Evolutionary conservation across 2,329 filamentous ascomycete species (phyloP).

Genomic region (Trichoderma asperellum): DNA sequence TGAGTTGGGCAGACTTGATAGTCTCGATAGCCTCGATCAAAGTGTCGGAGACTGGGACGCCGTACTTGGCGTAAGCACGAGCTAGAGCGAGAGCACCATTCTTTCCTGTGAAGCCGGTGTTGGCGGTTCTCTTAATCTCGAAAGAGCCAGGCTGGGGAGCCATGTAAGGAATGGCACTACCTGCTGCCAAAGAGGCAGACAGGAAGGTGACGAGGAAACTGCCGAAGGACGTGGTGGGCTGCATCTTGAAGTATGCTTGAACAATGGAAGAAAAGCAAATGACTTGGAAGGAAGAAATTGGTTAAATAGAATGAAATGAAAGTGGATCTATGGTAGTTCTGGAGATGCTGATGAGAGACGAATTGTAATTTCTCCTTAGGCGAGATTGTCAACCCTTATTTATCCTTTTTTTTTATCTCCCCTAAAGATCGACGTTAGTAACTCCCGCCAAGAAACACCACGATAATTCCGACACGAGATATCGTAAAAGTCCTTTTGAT

Average conservation of each 20-base stretch:
- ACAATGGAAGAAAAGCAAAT: background rate
- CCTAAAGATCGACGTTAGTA: constrained; percentile 10
- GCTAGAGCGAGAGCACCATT: constrained; percentile 30
- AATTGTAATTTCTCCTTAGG: constrained; percentile 8
- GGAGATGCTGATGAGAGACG: background rate
- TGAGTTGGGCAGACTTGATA: constrained; percentile 13
- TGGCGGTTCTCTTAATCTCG: constrained; percentile 21
- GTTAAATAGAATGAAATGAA: background rate
- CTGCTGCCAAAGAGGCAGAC: constrained; percentile 26
- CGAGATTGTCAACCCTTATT: constrained; percentile 13
- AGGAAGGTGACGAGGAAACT: constrained; percentile 26
- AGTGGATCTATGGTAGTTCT: background rate
- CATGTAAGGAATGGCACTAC: constrained; percentile 17
- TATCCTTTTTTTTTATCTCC: background rate
- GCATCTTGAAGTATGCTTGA: constrained; percentile 16
- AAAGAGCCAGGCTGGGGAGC: constrained; percentile 10
- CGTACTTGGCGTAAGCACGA: constrained; percentile 30
- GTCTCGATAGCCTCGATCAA: constrained; percentile 23
- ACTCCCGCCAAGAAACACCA: constrained; percentile 1
- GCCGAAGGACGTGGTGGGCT: constrained; percentile 19
- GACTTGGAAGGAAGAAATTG: background rate
- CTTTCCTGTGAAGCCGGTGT: constrained; percentile 19
- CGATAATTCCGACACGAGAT: background rate
- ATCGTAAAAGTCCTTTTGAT: constrained; percentile 1
- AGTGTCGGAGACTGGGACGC: constrained; percentile 26